Conservation (phyloP, 345 rosid genomes). For the Euphorbia pulcherrima region DNA sequence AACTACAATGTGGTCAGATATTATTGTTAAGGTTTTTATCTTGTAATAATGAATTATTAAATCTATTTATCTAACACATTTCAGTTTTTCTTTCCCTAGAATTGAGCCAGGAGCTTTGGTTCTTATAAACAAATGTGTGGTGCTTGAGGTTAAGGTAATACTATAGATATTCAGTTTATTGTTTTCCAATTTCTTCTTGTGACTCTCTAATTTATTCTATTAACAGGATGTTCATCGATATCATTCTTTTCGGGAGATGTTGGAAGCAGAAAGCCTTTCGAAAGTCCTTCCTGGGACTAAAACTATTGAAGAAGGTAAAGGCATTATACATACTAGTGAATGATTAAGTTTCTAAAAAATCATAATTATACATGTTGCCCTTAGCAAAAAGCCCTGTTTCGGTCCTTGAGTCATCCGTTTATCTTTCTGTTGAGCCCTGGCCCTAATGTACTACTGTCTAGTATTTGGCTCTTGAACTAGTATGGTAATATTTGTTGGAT, state of each 20-base stretch:
- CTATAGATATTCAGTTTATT: conserved; percentile 1
- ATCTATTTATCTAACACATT: background rate
- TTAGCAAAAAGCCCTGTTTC: background rate
- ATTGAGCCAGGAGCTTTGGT: conserved; percentile 50
- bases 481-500: no score
- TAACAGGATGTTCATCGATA: conserved; percentile 49
- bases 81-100: conserved; percentile 36
- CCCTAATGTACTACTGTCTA: no score
- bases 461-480: no score
- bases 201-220: conserved; percentile 12
- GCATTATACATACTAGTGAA: background rate
- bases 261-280: conserved; percentile 50
- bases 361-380: background rate
- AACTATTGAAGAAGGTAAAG: conserved; percentile 62
- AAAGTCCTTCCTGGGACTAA: conserved; percentile 64
- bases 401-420: background rate
- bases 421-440: background rate
- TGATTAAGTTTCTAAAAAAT: background rate
- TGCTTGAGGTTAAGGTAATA: conserved; percentile 71
- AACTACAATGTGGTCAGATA: background rate
- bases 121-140: conserved; percentile 58
- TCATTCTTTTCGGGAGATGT: conserved; percentile 61
- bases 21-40: background rate
- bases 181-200: conserved; percentile 12
- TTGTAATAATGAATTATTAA: background rate